Evolutionary conservation across 2,329 filamentous ascomycete species (phyloP).

Genomic region (Aspergillus nomiae): DNA sequence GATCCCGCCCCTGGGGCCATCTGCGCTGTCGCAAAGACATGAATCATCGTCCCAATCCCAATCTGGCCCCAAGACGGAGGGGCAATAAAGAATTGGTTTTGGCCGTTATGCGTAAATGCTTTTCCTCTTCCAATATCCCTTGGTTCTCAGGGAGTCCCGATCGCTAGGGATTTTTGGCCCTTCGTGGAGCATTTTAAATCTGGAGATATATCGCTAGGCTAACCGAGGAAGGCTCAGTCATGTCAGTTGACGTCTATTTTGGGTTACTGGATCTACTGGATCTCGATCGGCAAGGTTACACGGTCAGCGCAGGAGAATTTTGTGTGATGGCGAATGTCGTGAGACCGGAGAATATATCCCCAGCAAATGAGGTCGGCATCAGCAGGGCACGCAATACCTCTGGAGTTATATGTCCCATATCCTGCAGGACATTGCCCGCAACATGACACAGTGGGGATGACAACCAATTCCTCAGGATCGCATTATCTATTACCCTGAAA

Average conservation of each 20-base stretch:
- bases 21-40: conserved; percentile 25
- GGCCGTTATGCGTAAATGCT: not conserved
- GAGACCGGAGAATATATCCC: conserved; percentile 11
- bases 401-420: not conserved
- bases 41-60: conserved; percentile 26
- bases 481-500: not conserved
- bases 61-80: conserved; percentile 10
- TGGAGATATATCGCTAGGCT: not conserved
- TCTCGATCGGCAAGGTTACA: not conserved
- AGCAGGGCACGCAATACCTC: not conserved
- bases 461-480: not conserved
- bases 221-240: not conserved
- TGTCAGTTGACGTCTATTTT: conserved; percentile 5
- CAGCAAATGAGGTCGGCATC: conserved; percentile 12
- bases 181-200: not conserved
- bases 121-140: not conserved
- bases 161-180: not conserved
- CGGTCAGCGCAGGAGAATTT: not conserved
- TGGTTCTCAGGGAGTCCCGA: not conserved
- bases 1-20: conserved; percentile 34
- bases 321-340: conserved; percentile 4
- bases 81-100: conserved; percentile 2
- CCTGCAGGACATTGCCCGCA: not conserved
- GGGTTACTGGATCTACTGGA: conserved; percentile 4
- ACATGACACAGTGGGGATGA: not conserved